Evolutionary conservation across 164 flowering plant species (phyloP).

Genomic region (Santalum album): DNA sequence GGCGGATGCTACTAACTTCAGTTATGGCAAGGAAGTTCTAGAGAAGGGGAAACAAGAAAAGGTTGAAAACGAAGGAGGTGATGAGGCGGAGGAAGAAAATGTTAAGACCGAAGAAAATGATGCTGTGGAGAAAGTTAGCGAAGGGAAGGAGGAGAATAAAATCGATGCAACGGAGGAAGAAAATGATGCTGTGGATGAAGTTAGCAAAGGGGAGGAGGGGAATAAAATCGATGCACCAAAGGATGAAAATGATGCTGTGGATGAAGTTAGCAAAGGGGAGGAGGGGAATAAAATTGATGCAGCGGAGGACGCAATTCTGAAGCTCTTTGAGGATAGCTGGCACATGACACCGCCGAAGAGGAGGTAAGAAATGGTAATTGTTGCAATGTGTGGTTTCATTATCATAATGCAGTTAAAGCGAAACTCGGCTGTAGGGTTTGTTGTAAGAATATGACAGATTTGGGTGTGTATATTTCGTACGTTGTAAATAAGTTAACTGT

Average conservation of each 20-base stretch:
- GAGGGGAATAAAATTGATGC: not conserved
- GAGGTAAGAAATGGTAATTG: not conserved
- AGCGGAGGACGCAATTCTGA: slow-evolving; percentile 24
- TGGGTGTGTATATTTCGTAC: too few species aligned
- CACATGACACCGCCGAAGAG: slow-evolving; percentile 13
- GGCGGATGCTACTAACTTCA: slow-evolving; percentile 7
- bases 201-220: too few species aligned
- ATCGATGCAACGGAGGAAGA: not conserved
- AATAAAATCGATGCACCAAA: not conserved
- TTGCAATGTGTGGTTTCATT: not conserved
- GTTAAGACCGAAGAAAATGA: not conserved
- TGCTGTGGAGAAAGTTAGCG: not conserved
- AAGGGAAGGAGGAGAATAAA: not conserved
- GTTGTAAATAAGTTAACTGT: too few species aligned
- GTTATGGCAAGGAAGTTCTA: slow-evolving; percentile 24
- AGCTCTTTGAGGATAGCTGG: slow-evolving; percentile 41
- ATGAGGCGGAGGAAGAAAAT: not conserved
- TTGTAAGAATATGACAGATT: too few species aligned
- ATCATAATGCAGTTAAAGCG: not conserved
- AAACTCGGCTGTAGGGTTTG: too few species aligned
- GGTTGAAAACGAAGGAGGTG: not conserved
- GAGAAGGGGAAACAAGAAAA: slow-evolving; percentile 13
- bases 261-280: not conserved
- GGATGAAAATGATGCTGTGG: not conserved
- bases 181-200: not conserved